Evolutionary conservation across 1,284 basidiomycete genomes (phyloP).

Genomic region (Pseudozyma thailandica): DNA sequence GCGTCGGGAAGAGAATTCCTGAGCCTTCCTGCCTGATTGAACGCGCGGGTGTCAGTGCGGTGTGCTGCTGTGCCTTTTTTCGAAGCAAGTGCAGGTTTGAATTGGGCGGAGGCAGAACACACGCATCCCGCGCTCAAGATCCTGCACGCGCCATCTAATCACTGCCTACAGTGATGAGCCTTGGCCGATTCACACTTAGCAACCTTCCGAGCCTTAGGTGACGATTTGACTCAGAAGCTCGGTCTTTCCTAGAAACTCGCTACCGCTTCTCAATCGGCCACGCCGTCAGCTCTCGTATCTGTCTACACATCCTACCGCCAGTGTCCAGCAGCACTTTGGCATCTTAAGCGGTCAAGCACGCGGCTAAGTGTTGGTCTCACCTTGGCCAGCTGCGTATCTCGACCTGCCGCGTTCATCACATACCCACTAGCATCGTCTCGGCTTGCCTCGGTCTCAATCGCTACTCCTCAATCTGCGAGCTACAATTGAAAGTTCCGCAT

Average conservation of each 20-base stretch:
- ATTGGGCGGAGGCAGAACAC: slow-evolving; percentile 8
- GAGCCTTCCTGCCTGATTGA: no score
- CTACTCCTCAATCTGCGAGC: neutral
- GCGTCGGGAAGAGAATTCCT: no score
- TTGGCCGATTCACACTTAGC: slow-evolving; percentile 8
- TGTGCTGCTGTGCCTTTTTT: slow-evolving; percentile 7
- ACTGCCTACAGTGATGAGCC: no score
- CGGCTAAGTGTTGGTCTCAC: neutral
- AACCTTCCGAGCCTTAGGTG: neutral
- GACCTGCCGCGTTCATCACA: neutral
- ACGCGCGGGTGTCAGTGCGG: no score
- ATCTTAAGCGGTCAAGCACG: no score
- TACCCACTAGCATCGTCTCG: neutral
- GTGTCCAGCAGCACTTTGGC: no score
- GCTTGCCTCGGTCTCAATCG: neutral
- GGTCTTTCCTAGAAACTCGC: no score
- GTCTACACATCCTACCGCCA: no score
- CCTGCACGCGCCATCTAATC: slow-evolving; percentile 14
- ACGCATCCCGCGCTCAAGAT: slow-evolving; percentile 8
- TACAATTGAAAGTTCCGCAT: neutral
- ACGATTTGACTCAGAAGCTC: neutral
- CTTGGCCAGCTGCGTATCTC: neutral
- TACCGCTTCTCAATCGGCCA: no score
- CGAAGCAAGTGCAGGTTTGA: slow-evolving; percentile 2
- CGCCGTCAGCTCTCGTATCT: no score